Base-by-base conservation (phyloP, 2,329 filamentous ascomycete species). In the Penicillium janthinellum region DNA sequence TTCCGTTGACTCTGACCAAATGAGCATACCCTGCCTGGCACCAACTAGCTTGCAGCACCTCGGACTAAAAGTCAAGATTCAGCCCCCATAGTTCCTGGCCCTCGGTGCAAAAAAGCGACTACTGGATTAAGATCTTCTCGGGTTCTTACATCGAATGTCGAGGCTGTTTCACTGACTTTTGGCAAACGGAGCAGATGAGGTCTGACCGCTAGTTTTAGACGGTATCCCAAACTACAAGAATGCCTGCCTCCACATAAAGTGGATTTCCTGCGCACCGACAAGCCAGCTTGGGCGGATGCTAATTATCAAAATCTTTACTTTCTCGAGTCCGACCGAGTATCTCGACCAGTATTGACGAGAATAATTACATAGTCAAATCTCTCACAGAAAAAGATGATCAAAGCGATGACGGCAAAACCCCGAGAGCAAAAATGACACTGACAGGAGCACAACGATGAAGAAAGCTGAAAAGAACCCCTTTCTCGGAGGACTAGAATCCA, bases 181-280 rank as follows among this genome's bases (percentile, higher is more conserved):
- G 25, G 44, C 22, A 28, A 39, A 17, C 5, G 1, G 15, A 28
- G 11, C 28, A 39, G 22, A 25, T 52, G 17, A 10, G 14, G 0
- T 17, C 49, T 52, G 49, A 52, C 49, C 49, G 49, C 49, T 52
- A 52, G 49, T 52, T 28, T 35, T n/a, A n/a, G 5, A 28, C n/a
- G 22, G 25, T 39, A 39, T 52, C 15, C 31, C 28, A 35, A 35
- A 49, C 4, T 15, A 5, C n/a, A 39, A 10, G 14, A 15, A 4
- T 52, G 20, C 39, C 35, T 52, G 14, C 28, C 35, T 15, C 35
- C 35, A 38, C 49, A 12, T 14, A 6, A 17, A 14, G 15, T n/a
- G 15, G 14, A 22, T 44, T 44, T 20, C 41, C 20, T 25, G 41
- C 4, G 20, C 41, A 22, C 41, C 7, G 41, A 44, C 25, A 44